phyloP scores from a whole-genome alignment of 2,329 filamentous ascomycete species.

The Ascochyta koolunga region DNA sequence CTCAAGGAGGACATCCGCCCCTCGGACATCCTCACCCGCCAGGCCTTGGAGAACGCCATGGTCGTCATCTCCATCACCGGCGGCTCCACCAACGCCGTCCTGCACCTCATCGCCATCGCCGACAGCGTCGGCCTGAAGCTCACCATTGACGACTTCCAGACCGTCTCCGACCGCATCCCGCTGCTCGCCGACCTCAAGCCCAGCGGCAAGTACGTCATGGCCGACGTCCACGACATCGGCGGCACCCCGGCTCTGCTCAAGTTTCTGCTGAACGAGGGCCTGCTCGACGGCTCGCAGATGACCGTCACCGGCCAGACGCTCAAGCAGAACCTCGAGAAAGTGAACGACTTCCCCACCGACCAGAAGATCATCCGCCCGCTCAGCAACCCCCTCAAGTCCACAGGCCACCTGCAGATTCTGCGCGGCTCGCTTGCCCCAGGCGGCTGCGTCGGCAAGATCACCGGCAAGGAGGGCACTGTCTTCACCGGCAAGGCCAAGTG shows the following conservation, averaged over 20 bases:
- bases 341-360: slow-evolving; percentile 68
- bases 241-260: slow-evolving; percentile 58
- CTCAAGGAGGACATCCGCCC: slow-evolving; percentile 59
- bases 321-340: slow-evolving; percentile 59
- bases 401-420: slow-evolving; percentile 76
- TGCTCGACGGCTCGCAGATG: slow-evolving; percentile 56
- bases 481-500: slow-evolving; percentile 74
- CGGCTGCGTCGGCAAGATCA: slow-evolving; percentile 76
- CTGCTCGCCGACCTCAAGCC: slow-evolving; percentile 60
- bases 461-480: slow-evolving; percentile 72
- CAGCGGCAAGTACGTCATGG: slow-evolving; percentile 60
- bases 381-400: slow-evolving; percentile 71
- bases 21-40: slow-evolving; percentile 56
- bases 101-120: slow-evolving; percentile 59
- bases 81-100: slow-evolving; percentile 58
- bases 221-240: slow-evolving; percentile 65
- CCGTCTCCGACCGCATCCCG: slow-evolving; percentile 57
- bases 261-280: slow-evolving; percentile 56
- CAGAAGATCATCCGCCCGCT: slow-evolving; percentile 74
- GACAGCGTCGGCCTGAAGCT: slow-evolving; percentile 58
- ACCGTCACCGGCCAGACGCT: slow-evolving; percentile 59
- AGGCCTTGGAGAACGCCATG: slow-evolving; percentile 60
- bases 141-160: slow-evolving; percentile 59
- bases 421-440: slow-evolving; percentile 72
- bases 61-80: slow-evolving; percentile 58